A percentile compares a stretch with the other conserved stretches of the same genome.
Conservation (phyloP, 2,329 filamentous ascomycete genomes). For the Xenoacremonium recifei region DNA sequence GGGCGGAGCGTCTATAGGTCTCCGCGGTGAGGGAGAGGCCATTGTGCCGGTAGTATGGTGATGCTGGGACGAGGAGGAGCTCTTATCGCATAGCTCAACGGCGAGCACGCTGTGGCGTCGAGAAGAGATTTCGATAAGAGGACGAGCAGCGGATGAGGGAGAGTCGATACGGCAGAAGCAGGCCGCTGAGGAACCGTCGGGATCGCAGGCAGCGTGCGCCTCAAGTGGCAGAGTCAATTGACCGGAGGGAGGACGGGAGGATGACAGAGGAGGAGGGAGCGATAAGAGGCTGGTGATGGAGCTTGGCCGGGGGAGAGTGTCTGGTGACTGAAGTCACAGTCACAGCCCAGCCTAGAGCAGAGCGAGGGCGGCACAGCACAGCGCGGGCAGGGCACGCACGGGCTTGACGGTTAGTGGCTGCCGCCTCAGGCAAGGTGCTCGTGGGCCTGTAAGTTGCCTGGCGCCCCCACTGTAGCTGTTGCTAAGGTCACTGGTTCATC, state of each 20-base stretch:
- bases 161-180: neutral
- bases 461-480: too few relatives aligned
- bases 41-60: slow-evolving; percentile 30
- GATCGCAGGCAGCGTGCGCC: slow-evolving; percentile 8
- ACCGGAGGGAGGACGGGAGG: slow-evolving; percentile 6
- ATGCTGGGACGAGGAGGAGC: slow-evolving; percentile 8
- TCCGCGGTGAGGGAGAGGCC: slow-evolving; percentile 36
- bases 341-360: too few relatives aligned
- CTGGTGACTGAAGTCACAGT: slow-evolving; percentile 20
- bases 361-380: too few relatives aligned
- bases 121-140: slow-evolving; percentile 1
- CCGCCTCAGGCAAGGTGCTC: too few relatives aligned
- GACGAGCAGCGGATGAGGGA: neutral
- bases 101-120: slow-evolving; percentile 3
- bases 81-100: slow-evolving; percentile 27
- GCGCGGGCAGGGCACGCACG: too few relatives aligned
- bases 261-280: slow-evolving; percentile 7
- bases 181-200: slow-evolving; percentile 1
- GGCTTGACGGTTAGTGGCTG: too few relatives aligned
- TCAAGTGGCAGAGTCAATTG: slow-evolving; percentile 22
- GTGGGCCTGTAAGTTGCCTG: too few relatives aligned
- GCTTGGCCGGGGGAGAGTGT: slow-evolving; percentile 14
- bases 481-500: too few relatives aligned
- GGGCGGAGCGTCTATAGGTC: slow-evolving; percentile 35
- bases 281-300: slow-evolving; percentile 19